Evolutionary conservation across 345 rosid genomes (phyloP), one percentile per base, ranked within the genome.

Genomic region (Lepidium sativum): DNA sequence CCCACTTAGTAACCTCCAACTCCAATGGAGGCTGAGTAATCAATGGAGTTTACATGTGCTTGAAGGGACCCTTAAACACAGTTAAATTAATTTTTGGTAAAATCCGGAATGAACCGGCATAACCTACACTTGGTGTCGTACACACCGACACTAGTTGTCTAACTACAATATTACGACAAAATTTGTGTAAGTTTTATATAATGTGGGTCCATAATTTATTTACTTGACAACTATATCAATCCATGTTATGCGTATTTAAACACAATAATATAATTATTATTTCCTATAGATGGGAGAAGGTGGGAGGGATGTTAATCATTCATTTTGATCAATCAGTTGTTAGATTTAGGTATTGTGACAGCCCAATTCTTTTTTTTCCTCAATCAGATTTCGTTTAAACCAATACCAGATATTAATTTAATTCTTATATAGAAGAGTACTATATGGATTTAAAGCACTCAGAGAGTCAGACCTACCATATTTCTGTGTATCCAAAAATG

Each of bases 241-340:
- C 66, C 45, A 39, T 58, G 31, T 38, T 68, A 57, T 67, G 63
- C 8, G 47, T 25, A 67, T 25, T 42, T n/a, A 56, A 56, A 45
- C 20, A 45, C 20, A 5, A 37, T 48, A 3, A n/a, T 27, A 67
- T 16, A 33, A 34, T 7, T 29, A 17, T 14, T 34, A 48, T 44
- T 57, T 55, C 9, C 42, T 29, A 32, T 13, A 11, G 27, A 63
- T 63, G 49, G 13, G 49, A 50, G 38, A 49, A 43, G 41, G 53
- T n/a, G 60, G 35, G 50, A 3, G 60, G 54, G 31, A 40, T 21
- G 60, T 35, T 51, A 69, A 69, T 51, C 67, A 69, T 60, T 69
- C 45, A 52, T 10, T 32, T 12, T 69, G 54, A 60, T 60, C 67
- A 69, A 51, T 51, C 37, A 31, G 60, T 69, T 18, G 73, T 50